Base-by-base conservation (phyloP, 495 filamentous ascomycete species). In the Neurospora intermedia region DNA sequence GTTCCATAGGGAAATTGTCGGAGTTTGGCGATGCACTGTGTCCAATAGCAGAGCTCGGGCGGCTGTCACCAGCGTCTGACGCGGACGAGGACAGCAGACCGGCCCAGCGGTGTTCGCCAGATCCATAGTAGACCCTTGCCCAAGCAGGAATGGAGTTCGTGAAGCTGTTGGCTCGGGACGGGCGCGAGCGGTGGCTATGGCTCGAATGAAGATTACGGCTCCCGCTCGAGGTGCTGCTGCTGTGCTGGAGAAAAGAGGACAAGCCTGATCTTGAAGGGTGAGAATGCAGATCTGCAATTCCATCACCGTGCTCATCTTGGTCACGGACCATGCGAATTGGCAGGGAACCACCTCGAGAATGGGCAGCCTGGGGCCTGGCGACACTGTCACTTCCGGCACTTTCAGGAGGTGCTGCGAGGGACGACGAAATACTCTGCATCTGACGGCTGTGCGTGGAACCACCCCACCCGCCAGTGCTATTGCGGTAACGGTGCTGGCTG, bases 71-170 rank as follows among this genome's bases (percentile, higher is more conserved):
- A 59, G 46, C 77, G 54, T 85, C 85, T 6, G 84, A 83, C 42
- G 80, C 41, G 20, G 78, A 78, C 42, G 81, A 79, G 16, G 83
- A 84, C 11, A 81, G 78, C 9, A 83, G 78, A 18, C 81, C 78
- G 18, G 85, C 77, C 74, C 82, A 85, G 15, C 84, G 82, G 43
- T 83, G 79, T 73, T 88, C 86, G 39, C 85, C 86, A 46, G 85
- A 87, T 48, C 87, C 86, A 74, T 88, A 88, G 74, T 88, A 88
- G 4, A 88, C 77, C 70, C 82, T 85, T 71, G 89, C 89, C 90
- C 90, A 92, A 43, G 85, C 81, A n/a, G 90, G 90, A 69, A 93
- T 87, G 40, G 87, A 83, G 72, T 81, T 83, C 0, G 88, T 85
- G 43, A 91, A 84, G 70, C 87, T 91, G 74, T 85, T 85, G 45